Conservation (phyloP, 495 filamentous ascomycete genomes). For the Xylaria castorea region DNA sequence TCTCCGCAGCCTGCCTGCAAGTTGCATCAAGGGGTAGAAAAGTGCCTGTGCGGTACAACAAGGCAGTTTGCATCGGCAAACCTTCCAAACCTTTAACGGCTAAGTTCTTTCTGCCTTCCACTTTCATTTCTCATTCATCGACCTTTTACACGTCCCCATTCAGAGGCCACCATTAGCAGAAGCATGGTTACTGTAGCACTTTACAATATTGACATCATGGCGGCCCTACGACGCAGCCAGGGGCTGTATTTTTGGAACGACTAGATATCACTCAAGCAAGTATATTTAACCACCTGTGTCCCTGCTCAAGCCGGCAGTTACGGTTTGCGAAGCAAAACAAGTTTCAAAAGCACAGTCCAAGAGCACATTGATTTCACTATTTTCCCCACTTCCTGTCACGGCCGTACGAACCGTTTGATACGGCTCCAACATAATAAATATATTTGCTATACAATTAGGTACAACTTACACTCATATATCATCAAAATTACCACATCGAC, state of each 20-base stretch:
- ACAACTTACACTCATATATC: too few species aligned
- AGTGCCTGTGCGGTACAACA: neutral
- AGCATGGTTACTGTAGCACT: neutral
- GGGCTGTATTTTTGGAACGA: neutral
- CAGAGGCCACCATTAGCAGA: neutral
- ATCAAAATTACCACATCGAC: neutral
- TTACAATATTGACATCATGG: neutral
- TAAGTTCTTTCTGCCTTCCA: neutral
- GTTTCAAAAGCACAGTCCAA: neutral
- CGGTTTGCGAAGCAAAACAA: neutral
- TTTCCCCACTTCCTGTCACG: neutral
- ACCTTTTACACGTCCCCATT: neutral
- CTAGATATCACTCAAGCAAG: neutral
- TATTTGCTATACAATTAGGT: neutral
- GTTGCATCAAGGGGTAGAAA: neutral
- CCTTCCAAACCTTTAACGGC: neutral
- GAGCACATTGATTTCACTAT: neutral
- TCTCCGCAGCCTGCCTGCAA: slow-evolving; percentile 1
- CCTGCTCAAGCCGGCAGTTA: neutral
- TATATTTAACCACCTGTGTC: neutral
- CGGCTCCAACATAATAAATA: neutral
- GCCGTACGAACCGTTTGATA: neutral
- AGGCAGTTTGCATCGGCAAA: neutral
- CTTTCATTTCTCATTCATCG: neutral
- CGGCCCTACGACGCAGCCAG: neutral